Percentiles rank a stretch among this genome's conserved stretches.
These are phyloP conservation scores for Punica granatum DNA, from an alignment of 345 rosid genomes.

Conservation along the genomic window DNA sequence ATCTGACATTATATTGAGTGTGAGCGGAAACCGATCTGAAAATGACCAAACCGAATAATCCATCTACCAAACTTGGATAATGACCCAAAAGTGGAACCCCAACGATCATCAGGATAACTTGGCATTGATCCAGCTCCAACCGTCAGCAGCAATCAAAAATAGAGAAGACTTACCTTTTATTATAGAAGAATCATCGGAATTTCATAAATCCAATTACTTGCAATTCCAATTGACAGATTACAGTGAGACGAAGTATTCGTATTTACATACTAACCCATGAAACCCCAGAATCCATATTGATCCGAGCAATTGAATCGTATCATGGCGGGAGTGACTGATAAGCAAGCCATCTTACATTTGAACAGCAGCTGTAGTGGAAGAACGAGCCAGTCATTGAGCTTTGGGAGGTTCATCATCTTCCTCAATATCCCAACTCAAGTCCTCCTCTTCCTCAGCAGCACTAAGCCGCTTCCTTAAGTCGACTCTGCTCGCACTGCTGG, in stretches of 20 bases:
- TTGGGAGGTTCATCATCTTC: constrained; percentile 33
- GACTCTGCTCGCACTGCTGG: constrained; percentile 24
- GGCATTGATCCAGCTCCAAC: neutral
- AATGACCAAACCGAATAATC: neutral
- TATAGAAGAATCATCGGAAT: neutral
- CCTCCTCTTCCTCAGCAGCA: constrained; percentile 54
- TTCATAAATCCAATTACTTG: neutral
- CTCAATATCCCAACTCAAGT: constrained; percentile 81
- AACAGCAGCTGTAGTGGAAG: neutral
- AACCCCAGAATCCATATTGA: neutral
- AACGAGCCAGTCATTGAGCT: neutral
- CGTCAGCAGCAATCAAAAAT: neutral
- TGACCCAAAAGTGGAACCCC: neutral
- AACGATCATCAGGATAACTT: neutral
- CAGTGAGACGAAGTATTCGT: neutral
- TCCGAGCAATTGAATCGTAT: neutral
- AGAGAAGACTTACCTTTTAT: neutral
- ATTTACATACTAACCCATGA: neutral
- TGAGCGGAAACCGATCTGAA: neutral
- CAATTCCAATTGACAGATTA: neutral
- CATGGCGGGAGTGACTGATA: neutral
- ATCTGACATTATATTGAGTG: neutral
- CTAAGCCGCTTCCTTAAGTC: constrained; percentile 43
- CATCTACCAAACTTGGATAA: neutral
- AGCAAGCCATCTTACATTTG: neutral